Percentiles rank a stretch among this genome's conserved stretches.
Evolutionary conservation across 345 rosid genomes (phyloP).

Genomic region (Citropsis articulata): DNA sequence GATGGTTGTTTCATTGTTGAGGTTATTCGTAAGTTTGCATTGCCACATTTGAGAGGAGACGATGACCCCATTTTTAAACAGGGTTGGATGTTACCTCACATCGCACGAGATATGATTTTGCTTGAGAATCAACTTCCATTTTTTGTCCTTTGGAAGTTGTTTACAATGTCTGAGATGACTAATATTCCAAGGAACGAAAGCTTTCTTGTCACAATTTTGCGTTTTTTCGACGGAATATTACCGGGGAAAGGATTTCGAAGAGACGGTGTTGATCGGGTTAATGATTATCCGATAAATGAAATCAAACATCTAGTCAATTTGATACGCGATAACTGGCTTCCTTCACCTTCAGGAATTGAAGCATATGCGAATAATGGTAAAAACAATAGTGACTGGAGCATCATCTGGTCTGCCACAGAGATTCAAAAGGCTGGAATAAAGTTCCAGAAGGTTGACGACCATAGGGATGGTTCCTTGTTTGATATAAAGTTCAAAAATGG

Average conservation of each 20-base stretch:
- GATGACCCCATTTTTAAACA: too few relatives aligned
- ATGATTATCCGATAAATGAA: too few relatives aligned
- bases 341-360: neutral
- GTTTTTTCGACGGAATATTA: too few relatives aligned
- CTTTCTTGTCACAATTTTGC: too few relatives aligned
- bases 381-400: too few relatives aligned
- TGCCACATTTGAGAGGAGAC: too few relatives aligned
- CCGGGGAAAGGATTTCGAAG: neutral
- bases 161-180: too few relatives aligned
- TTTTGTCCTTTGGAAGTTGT: too few relatives aligned
- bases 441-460: neutral
- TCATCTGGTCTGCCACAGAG: conserved; percentile 11
- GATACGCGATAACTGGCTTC: neutral
- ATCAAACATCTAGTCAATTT: neutral
- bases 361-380: neutral
- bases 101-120: too few relatives aligned
- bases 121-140: too few relatives aligned
- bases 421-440: conserved; percentile 16
- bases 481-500: conserved; percentile 1
- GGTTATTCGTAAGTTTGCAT: neutral
- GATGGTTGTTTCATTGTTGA: conserved; percentile 24
- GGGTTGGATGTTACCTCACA: too few relatives aligned
- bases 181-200: too few relatives aligned
- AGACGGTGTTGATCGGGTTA: fast-evolving
- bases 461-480: neutral